Evolutionary conservation across 306 rosid species (phyloP).

Genomic region (Ochetophila trinervis): DNA sequence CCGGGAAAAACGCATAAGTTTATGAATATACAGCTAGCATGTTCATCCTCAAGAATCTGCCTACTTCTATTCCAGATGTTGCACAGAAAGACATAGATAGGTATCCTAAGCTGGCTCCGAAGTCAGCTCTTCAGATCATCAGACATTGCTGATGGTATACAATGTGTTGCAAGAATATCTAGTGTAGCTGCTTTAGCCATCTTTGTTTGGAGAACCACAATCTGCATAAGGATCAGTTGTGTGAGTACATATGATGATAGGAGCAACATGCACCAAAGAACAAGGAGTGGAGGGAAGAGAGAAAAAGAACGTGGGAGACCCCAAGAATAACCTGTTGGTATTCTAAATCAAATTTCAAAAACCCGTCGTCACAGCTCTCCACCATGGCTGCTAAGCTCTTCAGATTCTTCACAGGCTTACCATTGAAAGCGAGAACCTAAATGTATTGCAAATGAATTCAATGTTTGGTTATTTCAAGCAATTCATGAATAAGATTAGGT

Average conservation of each 20-base stretch:
- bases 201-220: constrained; percentile 66
- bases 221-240: constrained; percentile 41
- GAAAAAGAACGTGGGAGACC: not conserved
- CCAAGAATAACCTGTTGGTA: constrained; percentile 72
- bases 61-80: constrained; percentile 19
- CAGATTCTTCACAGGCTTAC: constrained; percentile 85
- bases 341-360: constrained; percentile 72
- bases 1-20: constrained; percentile 18
- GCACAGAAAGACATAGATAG: not conserved
- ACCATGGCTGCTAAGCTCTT: constrained; percentile 88
- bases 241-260: constrained; percentile 9
- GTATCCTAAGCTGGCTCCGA: not conserved
- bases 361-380: constrained; percentile 73
- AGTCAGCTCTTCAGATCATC: constrained; percentile 76
- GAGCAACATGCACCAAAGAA: constrained; percentile 3
- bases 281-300: not conserved
- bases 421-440: constrained; percentile 82
- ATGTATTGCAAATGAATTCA: not conserved
- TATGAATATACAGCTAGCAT: constrained; percentile 15
- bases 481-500: not conserved
- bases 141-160: constrained; percentile 87
- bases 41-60: constrained; percentile 30
- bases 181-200: constrained; percentile 79
- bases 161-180: constrained; percentile 81
- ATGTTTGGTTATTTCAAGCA: not conserved